Percentiles rank a stretch among this genome's conserved stretches.
Evolutionary conservation across 805 yeast genomes (phyloP).

Genomic region (Wickerhamiella nectarea): DNA sequence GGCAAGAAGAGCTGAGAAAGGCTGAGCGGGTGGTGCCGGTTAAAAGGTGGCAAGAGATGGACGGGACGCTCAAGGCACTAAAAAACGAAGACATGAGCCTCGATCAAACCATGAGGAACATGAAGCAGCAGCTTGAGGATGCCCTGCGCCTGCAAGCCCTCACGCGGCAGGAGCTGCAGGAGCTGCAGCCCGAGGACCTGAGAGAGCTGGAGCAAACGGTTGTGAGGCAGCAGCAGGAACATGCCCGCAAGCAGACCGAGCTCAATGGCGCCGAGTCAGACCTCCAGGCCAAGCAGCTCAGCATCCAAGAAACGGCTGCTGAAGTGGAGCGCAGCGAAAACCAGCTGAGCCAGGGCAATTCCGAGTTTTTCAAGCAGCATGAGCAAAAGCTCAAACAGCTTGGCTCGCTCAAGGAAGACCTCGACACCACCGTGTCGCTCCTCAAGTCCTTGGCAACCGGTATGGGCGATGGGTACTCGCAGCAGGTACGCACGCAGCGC

Average conservation of each 20-base stretch:
- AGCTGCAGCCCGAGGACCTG: constrained; percentile 69
- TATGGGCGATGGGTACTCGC: background rate
- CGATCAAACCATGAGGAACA: background rate
- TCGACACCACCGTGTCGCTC: background rate
- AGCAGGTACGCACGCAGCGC: background rate
- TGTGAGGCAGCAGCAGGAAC: background rate
- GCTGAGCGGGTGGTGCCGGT: constrained; percentile 5
- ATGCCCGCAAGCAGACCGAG: background rate
- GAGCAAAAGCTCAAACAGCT: background rate
- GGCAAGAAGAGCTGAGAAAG: constrained; percentile 17
- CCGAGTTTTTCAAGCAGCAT: background rate
- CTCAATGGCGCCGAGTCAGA: background rate
- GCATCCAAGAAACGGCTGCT: background rate
- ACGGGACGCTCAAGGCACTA: background rate
- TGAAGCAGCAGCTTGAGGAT: constrained; percentile 51
- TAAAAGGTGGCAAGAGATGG: background rate
- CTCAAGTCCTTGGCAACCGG: background rate
- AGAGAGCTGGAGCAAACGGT: constrained; percentile 56
- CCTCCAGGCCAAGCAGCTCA: background rate
- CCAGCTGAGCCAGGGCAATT: background rate
- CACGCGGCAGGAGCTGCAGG: constrained; percentile 72
- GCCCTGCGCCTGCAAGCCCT: constrained; percentile 58
- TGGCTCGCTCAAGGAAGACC: background rate
- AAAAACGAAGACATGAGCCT: background rate
- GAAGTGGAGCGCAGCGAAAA: background rate